Percentiles rank a stretch among this genome's conserved stretches.
Conservation (phyloP, 441 rosid genomes). For the Breynia disticha region DNA sequence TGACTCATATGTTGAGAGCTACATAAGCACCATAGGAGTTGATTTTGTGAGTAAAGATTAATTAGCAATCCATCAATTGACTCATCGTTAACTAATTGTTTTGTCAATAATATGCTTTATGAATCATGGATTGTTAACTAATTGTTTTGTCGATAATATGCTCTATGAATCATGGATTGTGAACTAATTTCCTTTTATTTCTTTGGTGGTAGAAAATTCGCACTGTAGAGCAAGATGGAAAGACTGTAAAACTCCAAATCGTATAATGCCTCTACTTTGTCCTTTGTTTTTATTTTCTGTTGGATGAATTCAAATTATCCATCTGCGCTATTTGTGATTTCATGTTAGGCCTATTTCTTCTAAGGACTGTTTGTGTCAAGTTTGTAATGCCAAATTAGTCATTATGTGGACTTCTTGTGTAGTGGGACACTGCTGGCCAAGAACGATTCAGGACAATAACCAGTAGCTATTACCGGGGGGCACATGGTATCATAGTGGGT, state of each 20-base stretch:
- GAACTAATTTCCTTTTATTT: not conserved
- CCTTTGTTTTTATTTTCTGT: not conserved
- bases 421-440: slow-evolving; percentile 82
- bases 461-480: slow-evolving; percentile 71
- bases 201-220: slow-evolving; percentile 63
- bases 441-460: slow-evolving; percentile 69
- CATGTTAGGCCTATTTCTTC: too few relatives aligned
- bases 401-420: slow-evolving; percentile 5
- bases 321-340: too few relatives aligned
- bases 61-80: too few relatives aligned
- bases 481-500: slow-evolving; percentile 57
- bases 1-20: slow-evolving; percentile 91
- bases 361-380: too few relatives aligned
- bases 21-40: slow-evolving; percentile 94
- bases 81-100: too few relatives aligned
- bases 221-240: slow-evolving; percentile 94
- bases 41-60: slow-evolving; percentile 97
- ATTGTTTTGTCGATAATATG: slow-evolving; percentile 1
- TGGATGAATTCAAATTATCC: not conserved
- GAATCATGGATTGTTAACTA: slow-evolving; percentile 5
- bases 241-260: slow-evolving; percentile 90
- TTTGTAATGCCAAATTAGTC: too few relatives aligned
- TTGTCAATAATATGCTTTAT: not conserved
- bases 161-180: not conserved
- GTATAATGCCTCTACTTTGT: slow-evolving; percentile 13